phyloP scores from a whole-genome alignment of 371 early-diverging fungal genomes.

The Mortierella sp. region DNA sequence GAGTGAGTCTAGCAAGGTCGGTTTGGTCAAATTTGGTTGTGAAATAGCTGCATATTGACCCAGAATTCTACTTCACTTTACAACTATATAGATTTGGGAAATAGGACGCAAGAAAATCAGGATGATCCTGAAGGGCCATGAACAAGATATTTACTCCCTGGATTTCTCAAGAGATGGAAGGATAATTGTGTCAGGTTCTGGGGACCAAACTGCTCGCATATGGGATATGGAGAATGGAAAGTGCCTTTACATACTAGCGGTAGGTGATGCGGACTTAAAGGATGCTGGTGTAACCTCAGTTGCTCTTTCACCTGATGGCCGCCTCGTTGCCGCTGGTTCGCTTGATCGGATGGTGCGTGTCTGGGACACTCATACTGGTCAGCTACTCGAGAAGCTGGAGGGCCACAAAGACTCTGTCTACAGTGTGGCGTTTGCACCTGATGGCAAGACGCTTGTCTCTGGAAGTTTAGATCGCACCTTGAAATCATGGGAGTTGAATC shows the following conservation, averaged over 20 bases:
- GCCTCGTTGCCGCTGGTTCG: conserved; percentile 87
- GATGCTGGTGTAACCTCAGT: conserved; percentile 97
- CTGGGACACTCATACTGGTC: conserved; percentile 90
- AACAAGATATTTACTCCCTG: conserved; percentile 96
- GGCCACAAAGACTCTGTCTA: conserved; percentile 98
- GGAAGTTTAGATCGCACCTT: conserved; percentile 97
- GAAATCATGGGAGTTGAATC: conserved; percentile 91
- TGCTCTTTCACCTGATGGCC: conserved; percentile 88
- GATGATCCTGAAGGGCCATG: conserved; percentile 87
- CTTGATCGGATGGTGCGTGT: conserved; percentile 95
- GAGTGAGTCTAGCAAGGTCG: conserved; percentile 60
- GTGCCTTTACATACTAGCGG: conserved; percentile 78
- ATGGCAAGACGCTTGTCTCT: conserved; percentile 92
- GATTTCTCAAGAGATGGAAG: conserved; percentile 96
- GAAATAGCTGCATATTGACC: no score
- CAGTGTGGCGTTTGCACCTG: conserved; percentile 95
- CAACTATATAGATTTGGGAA: conserved; percentile 78
- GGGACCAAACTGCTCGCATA: conserved; percentile 92
- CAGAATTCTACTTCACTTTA: no score
- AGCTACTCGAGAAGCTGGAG: conserved; percentile 88
- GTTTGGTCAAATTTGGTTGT: neutral
- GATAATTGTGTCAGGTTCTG: conserved; percentile 93
- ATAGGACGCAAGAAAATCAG: conserved; percentile 77
- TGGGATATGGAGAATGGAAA: conserved; percentile 89
- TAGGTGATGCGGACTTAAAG: conserved; percentile 86